Conservation (phyloP, 495 filamentous ascomycete species). For the Xylaria curta region DNA sequence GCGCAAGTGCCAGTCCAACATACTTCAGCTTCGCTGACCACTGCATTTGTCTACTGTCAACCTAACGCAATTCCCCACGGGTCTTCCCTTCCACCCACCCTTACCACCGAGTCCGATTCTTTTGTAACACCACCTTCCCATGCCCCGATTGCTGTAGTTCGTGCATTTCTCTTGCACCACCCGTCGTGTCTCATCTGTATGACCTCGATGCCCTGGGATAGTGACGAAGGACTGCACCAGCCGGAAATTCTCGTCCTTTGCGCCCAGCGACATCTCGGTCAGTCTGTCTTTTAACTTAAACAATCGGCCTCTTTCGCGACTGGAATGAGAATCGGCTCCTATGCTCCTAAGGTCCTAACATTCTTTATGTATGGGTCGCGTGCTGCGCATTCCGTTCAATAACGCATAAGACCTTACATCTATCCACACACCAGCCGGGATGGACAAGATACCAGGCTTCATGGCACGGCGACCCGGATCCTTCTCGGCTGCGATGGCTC, state of each 20-base stretch:
- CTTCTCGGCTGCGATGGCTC: conserved; percentile 35
- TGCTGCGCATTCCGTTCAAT: not conserved
- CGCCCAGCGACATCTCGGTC: not conserved
- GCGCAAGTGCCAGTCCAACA: conserved; percentile 10
- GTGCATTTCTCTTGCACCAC: not conserved
- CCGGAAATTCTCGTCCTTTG: conserved; percentile 4
- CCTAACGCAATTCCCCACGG: not conserved
- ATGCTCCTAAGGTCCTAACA: not conserved
- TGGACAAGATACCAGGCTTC: conserved; percentile 35
- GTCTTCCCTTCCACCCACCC: conserved; percentile 8
- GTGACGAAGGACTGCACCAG: not conserved
- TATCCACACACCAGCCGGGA: conserved; percentile 19
- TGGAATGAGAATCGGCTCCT: not conserved
- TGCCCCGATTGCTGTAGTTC: not conserved
- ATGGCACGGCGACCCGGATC: conserved; percentile 37
- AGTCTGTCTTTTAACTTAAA: not conserved
- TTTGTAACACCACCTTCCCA: not conserved
- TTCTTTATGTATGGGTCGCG: not conserved
- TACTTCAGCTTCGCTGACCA: conserved; percentile 12
- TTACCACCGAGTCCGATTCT: conserved; percentile 1
- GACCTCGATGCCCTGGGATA: conserved; percentile 17
- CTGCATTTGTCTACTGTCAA: not conserved
- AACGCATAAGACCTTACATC: not conserved
- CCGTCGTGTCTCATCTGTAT: conserved; percentile 4
- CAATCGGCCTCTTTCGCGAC: not conserved